Percentiles rank a stretch among this genome's conserved stretches.
These are phyloP conservation scores for Scytalidium sp. DNA, from an alignment of 2,329 filamentous ascomycete species.

Conservation along the genomic window DNA sequence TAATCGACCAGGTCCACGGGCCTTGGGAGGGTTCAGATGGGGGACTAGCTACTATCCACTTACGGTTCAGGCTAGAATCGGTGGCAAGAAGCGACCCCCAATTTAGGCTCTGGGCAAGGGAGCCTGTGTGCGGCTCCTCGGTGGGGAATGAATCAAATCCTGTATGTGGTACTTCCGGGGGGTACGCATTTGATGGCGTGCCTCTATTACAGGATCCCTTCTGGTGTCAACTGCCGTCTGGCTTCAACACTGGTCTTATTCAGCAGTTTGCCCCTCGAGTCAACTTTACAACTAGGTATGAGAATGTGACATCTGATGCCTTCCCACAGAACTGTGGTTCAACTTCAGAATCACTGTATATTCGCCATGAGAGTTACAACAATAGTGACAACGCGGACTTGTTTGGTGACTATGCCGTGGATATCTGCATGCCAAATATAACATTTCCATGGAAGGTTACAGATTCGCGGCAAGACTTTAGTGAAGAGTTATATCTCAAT, in stretches of 20 bases:
- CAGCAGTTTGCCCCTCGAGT: constrained; percentile 27
- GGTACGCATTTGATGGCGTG: too few relatives aligned
- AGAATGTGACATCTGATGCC: constrained; percentile 12
- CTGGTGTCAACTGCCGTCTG: constrained; percentile 17
- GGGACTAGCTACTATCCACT: background rate
- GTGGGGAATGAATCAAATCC: background rate
- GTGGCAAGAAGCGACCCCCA: constrained; percentile 1
- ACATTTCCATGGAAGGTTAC: constrained; percentile 24
- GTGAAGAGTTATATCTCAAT: constrained; percentile 27
- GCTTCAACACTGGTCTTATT: constrained; percentile 23
- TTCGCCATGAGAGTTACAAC: too few relatives aligned
- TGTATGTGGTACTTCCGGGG: constrained; percentile 1
- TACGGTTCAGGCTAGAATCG: background rate
- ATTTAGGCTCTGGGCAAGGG: constrained; percentile 3
- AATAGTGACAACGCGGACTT: too few relatives aligned
- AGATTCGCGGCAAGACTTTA: constrained; percentile 26
- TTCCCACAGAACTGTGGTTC: constrained; percentile 20
- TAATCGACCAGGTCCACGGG: too few relatives aligned
- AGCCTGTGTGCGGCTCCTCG: too few relatives aligned
- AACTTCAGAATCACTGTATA: constrained; percentile 15
- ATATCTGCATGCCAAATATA: constrained; percentile 24
- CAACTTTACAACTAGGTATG: constrained; percentile 21
- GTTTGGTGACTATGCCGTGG: too few relatives aligned
- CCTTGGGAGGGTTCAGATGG: too few relatives aligned
- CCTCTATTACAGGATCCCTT: constrained; percentile 25